phyloP scores from a whole-genome alignment of 768 basidiomycete species.

The Galerina marginata region DNA sequence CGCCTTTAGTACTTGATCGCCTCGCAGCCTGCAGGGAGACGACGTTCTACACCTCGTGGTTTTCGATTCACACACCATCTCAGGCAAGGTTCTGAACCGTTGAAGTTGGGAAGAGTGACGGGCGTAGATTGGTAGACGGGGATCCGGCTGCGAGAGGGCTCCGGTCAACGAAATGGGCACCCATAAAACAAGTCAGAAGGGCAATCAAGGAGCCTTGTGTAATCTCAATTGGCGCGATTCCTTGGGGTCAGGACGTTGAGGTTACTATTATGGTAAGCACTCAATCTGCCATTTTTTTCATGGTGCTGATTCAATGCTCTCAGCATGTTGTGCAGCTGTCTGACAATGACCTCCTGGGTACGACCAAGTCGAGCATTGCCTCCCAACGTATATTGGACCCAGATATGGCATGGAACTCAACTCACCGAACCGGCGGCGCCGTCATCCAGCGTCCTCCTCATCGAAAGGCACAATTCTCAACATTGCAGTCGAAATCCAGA shows the following conservation, averaged over 20 bases:
- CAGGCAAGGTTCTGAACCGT: too few species aligned
- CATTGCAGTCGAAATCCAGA: not conserved
- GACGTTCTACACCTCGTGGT: too few species aligned
- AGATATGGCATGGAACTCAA: slow-evolving; percentile 1
- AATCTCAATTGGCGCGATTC: slow-evolving; percentile 9
- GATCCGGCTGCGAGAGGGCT: too few species aligned
- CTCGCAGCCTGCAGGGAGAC: too few species aligned
- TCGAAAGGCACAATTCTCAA: not conserved
- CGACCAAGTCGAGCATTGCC: slow-evolving; percentile 4
- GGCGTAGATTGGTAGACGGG: too few species aligned
- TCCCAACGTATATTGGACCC: not conserved
- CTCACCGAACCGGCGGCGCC: not conserved
- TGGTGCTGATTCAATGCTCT: too few species aligned
- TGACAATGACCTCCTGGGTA: slow-evolving; percentile 9
- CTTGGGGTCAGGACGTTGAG: slow-evolving; percentile 7
- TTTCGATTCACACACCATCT: too few species aligned
- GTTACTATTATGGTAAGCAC: slow-evolving; percentile 8
- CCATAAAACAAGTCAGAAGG: too few species aligned
- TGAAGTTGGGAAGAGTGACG: too few species aligned
- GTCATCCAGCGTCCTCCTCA: not conserved
- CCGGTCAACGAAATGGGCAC: too few species aligned
- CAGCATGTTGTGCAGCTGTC: slow-evolving; percentile 7
- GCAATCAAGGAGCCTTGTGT: not conserved
- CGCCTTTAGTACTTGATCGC: too few species aligned
- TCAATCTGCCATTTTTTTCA: not conserved